Conservation (phyloP, 73 alveolate genomes). For the Paramecium sexaurelia region DNA sequence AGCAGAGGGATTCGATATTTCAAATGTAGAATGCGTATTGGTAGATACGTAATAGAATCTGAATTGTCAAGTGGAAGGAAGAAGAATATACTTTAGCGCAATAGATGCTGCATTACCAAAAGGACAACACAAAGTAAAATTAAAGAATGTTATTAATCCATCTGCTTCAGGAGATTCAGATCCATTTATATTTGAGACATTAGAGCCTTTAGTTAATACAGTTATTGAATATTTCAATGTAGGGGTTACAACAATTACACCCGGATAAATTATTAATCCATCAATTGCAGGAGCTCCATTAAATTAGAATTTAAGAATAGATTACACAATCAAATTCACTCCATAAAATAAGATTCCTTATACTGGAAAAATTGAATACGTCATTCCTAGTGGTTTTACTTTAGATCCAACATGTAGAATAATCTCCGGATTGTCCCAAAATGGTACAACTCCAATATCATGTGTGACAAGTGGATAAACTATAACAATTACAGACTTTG, state of each 20-base stretch:
- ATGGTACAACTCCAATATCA: neutral
- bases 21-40: neutral
- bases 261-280: slow-evolving; percentile 46
- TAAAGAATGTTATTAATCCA: slow-evolving; percentile 51
- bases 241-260: slow-evolving; percentile 14
- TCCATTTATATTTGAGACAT: slow-evolving; percentile 32
- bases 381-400: slow-evolving; percentile 9
- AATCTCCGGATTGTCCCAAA: slow-evolving; percentile 50
- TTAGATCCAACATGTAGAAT: slow-evolving; percentile 63
- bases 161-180: slow-evolving; percentile 58
- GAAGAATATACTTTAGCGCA: slow-evolving; percentile 56
- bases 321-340: slow-evolving; percentile 60
- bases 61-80: slow-evolving; percentile 33
- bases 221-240: slow-evolving; percentile 1
- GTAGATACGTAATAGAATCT: slow-evolving; percentile 47
- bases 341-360: slow-evolving; percentile 53
- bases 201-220: slow-evolving; percentile 36
- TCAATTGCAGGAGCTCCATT: slow-evolving; percentile 65
- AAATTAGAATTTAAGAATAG: slow-evolving; percentile 62
- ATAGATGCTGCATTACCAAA: neutral
- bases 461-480: slow-evolving; percentile 45
- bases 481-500: slow-evolving; percentile 52
- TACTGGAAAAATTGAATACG: slow-evolving; percentile 22
- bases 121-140: slow-evolving; percentile 23
- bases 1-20: slow-evolving; percentile 25